A percentile compares a stretch with the other conserved stretches of the same genome.
These are phyloP conservation scores for California macrophylla DNA, from an alignment of 441 rosid species.

Conservation along the genomic window DNA sequence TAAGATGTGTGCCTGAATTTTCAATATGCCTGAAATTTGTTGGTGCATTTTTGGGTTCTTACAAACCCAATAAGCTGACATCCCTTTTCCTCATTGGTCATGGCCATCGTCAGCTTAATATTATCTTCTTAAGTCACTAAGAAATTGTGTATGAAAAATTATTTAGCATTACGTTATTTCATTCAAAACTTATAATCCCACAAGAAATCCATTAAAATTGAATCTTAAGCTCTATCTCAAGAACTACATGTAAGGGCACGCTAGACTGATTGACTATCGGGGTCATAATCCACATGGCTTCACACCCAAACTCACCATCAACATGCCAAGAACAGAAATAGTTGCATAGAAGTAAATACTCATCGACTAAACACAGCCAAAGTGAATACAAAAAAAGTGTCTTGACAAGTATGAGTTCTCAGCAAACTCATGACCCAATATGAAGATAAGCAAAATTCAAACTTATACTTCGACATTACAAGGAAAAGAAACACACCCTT, in stretches of 20 bases:
- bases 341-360: not conserved
- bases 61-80: not conserved
- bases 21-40: not conserved
- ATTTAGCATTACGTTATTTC: not conserved
- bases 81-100: not conserved
- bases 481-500: constrained; percentile 37
- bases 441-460: not conserved
- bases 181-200: not conserved
- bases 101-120: not conserved
- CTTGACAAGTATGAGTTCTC: not conserved
- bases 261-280: not conserved
- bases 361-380: not conserved
- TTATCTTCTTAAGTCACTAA: not conserved
- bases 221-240: not conserved
- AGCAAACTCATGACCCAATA: not conserved
- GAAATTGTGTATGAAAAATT: not conserved
- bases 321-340: not conserved
- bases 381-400: not conserved
- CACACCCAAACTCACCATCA: not conserved
- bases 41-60: not conserved
- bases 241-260: not conserved
- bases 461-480: not conserved
- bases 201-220: not conserved
- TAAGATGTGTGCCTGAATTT: not conserved
- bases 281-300: not conserved